phyloP scores from a whole-genome alignment of 371 early-diverging fungal species.

The Mycotypha africana region DNA sequence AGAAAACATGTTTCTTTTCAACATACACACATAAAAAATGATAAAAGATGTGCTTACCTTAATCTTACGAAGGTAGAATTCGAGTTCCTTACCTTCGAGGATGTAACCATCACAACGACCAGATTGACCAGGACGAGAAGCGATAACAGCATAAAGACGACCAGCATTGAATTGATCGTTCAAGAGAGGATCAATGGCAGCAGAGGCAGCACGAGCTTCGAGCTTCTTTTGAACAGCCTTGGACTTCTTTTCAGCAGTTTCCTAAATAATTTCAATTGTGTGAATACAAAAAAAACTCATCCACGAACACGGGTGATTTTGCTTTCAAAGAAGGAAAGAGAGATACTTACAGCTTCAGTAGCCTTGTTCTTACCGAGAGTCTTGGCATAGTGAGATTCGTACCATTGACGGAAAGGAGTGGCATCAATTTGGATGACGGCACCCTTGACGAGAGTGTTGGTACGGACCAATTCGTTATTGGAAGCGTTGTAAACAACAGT shows the following conservation, averaged over 20 bases:
- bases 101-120: conserved; percentile 99
- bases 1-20: background rate
- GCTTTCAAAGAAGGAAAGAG: too few species aligned
- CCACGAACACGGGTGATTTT: background rate
- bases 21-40: background rate
- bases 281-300: background rate
- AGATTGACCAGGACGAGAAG: conserved; percentile 99
- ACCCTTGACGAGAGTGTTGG: conserved; percentile 99
- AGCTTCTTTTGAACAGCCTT: conserved; percentile 89
- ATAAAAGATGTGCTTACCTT: conserved; percentile 59
- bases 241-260: conserved; percentile 81
- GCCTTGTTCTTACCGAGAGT: conserved; percentile 87
- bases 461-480: conserved; percentile 99
- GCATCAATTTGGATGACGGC: conserved; percentile 98
- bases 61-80: conserved; percentile 94
- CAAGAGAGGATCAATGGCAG: conserved; percentile 84
- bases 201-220: conserved; percentile 73
- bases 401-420: conserved; percentile 98
- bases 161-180: conserved; percentile 96
- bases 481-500: conserved; percentile 99
- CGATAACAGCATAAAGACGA: conserved; percentile 91
- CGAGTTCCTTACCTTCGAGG: conserved; percentile 98
- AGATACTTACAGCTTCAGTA: conserved; percentile 51
- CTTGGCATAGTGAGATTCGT: conserved; percentile 93
- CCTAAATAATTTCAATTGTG: conserved; percentile 37